A percentile compares a stretch with the other conserved stretches of the same genome.
Conservation (phyloP, 2,329 filamentous ascomycete species). For the Diaporthe citri region DNA sequence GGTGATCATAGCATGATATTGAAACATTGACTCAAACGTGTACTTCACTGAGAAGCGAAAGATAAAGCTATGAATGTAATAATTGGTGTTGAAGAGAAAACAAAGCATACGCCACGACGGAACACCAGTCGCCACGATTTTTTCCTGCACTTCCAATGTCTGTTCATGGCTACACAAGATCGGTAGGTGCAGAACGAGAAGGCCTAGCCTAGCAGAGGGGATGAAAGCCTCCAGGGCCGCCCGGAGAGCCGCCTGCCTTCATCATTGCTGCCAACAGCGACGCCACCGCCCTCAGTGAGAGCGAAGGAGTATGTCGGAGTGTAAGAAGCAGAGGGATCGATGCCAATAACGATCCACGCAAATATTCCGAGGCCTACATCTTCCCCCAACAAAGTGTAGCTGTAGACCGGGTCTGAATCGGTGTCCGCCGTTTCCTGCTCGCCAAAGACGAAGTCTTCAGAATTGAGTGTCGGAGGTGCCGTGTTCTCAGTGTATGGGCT, state of each 20-base stretch:
- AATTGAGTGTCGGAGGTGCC: slow-evolving; percentile 57
- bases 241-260: background rate
- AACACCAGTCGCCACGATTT: background rate
- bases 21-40: background rate
- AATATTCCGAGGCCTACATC: slow-evolving; percentile 61
- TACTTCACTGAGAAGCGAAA: background rate
- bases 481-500: slow-evolving; percentile 60
- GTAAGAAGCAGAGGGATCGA: slow-evolving; percentile 54
- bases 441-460: slow-evolving; percentile 56
- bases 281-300: slow-evolving; percentile 22
- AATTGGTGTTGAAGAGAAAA: background rate
- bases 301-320: slow-evolving; percentile 36
- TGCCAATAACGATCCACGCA: slow-evolving; percentile 63
- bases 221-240: background rate
- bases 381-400: slow-evolving; percentile 69
- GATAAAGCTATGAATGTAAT: background rate
- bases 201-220: background rate
- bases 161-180: no score
- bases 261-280: background rate
- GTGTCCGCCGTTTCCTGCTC: slow-evolving; percentile 51
- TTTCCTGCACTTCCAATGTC: no score
- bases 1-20: background rate
- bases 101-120: background rate
- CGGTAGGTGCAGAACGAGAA: fast-evolving
- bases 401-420: slow-evolving; percentile 60